These are phyloP conservation scores for Eruca vesicaria DNA, from an alignment of 441 rosid species.

Conservation along the genomic window DNA sequence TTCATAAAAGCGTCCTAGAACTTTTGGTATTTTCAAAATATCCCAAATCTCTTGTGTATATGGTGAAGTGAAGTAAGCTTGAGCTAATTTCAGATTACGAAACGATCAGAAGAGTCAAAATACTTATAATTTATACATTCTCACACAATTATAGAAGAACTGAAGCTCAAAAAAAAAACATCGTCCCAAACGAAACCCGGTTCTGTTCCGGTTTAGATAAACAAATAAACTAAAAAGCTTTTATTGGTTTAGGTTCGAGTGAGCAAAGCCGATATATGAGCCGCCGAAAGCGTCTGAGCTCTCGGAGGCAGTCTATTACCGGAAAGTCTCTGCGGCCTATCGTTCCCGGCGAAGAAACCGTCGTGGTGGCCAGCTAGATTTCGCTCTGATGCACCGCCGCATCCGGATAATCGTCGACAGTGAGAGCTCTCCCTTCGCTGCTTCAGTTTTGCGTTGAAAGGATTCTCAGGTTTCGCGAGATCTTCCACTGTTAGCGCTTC, in stretches of 20 bases:
- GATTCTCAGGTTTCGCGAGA: conserved; percentile 41
- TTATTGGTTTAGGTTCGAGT: conserved; percentile 28
- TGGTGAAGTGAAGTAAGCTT: not conserved
- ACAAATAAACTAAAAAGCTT: not conserved
- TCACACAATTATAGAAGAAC: not conserved
- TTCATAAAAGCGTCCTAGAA: not conserved
- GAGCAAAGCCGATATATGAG: conserved; percentile 34
- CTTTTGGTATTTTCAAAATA: not conserved
- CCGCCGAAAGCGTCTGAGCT: conserved; percentile 36
- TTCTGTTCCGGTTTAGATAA: conserved; percentile 5
- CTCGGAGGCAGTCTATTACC: conserved; percentile 27
- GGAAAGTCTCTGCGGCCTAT: conserved; percentile 25
- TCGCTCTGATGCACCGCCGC: conserved; percentile 28
- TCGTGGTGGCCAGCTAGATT: conserved; percentile 32
- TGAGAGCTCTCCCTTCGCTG: conserved; percentile 29
- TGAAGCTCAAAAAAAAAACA: conserved; percentile 1
- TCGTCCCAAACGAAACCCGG: conserved; percentile 17
- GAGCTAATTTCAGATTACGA: conserved; percentile 7
- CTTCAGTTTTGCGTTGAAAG: conserved; percentile 39
- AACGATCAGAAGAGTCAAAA: conserved; percentile 3
- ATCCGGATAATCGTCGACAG: conserved; percentile 27
- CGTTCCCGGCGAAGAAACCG: conserved; percentile 9
- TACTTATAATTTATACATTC: conserved; percentile 4
- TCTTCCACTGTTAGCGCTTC: conserved; percentile 34
- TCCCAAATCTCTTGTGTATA: not conserved